Conservation (phyloP, 208 protist genomes). For the Leishmania major region DNA sequence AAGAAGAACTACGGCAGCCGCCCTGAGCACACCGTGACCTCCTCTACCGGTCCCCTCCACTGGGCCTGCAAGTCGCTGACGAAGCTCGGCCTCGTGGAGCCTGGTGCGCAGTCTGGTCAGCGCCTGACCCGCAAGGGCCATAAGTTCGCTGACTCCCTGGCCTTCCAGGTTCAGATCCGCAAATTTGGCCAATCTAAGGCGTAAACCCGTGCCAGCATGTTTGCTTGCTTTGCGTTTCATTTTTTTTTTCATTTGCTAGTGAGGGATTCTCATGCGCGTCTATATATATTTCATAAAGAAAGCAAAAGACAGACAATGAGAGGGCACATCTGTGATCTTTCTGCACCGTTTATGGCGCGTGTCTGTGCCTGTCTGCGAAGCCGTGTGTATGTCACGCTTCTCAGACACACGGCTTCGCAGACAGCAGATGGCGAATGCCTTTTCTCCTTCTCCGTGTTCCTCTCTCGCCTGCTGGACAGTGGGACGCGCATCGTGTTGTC, state of each 20-base stretch:
- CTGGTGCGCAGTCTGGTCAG: constrained; percentile 83
- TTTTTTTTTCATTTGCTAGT: constrained; percentile 3
- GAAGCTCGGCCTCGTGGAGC: constrained; percentile 93
- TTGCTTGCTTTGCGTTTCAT: constrained; percentile 1
- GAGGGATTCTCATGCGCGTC: neutral
- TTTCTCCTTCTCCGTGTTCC: neutral
- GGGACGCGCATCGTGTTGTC: neutral
- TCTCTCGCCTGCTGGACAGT: neutral
- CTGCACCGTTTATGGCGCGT: too few relatives aligned
- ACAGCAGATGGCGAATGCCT: neutral
- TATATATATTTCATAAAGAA: neutral
- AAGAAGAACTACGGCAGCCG: constrained; percentile 90
- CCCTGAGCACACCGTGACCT: constrained; percentile 87
- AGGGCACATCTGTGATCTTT: neutral
- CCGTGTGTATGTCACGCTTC: too few relatives aligned
- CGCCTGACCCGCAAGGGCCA: constrained; percentile 93
- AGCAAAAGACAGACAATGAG: neutral
- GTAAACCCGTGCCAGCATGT: constrained; percentile 11
- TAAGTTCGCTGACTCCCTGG: constrained; percentile 95
- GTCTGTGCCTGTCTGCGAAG: too few relatives aligned
- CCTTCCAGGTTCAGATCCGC: constrained; percentile 41
- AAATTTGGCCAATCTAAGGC: constrained; percentile 24
- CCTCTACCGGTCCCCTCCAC: constrained; percentile 91
- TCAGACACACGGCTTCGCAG: neutral
- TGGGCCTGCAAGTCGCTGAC: constrained; percentile 95